Evolutionary conservation across 495 filamentous ascomycete species (phyloP).

Genomic region (Glonium stellatum): DNA sequence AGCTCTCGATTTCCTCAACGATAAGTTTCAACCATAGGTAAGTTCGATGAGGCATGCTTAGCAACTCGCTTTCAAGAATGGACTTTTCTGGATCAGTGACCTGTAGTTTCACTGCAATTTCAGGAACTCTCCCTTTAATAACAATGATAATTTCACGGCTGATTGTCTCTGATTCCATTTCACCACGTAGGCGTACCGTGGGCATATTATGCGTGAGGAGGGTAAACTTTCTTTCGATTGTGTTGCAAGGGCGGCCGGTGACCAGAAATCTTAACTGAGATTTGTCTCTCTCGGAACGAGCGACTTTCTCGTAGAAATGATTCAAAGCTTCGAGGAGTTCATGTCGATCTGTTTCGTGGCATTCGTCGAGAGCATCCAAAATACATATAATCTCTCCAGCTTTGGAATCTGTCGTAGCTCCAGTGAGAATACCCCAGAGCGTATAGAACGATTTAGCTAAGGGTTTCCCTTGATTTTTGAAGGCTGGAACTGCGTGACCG

Average conservation of each 20-base stretch:
- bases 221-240: conserved; percentile 37
- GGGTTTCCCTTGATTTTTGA: conserved; percentile 21
- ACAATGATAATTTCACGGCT: conserved; percentile 41
- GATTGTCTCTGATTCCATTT: conserved; percentile 38
- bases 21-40: conserved; percentile 11
- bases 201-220: conserved; percentile 21
- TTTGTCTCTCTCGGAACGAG: background rate
- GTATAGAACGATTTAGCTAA: conserved; percentile 34
- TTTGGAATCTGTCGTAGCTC: conserved; percentile 29
- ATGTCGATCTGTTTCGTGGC: conserved; percentile 19
- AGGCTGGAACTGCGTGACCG: conserved; percentile 28
- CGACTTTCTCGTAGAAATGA: conserved; percentile 8
- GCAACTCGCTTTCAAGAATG: background rate
- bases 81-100: background rate
- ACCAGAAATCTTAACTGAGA: conserved; percentile 42
- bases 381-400: conserved; percentile 45
- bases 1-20: background rate
- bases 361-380: conserved; percentile 45
- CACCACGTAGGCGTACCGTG: conserved; percentile 38
- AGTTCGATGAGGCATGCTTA: conserved; percentile 3
- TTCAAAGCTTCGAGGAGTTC: conserved; percentile 22
- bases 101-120: conserved; percentile 16
- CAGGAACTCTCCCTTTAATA: no score
- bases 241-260: conserved; percentile 44
- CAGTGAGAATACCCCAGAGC: conserved; percentile 41